phyloP scores from a whole-genome alignment of 2,329 filamentous ascomycete genomes.

The Phialophora tarda region DNA sequence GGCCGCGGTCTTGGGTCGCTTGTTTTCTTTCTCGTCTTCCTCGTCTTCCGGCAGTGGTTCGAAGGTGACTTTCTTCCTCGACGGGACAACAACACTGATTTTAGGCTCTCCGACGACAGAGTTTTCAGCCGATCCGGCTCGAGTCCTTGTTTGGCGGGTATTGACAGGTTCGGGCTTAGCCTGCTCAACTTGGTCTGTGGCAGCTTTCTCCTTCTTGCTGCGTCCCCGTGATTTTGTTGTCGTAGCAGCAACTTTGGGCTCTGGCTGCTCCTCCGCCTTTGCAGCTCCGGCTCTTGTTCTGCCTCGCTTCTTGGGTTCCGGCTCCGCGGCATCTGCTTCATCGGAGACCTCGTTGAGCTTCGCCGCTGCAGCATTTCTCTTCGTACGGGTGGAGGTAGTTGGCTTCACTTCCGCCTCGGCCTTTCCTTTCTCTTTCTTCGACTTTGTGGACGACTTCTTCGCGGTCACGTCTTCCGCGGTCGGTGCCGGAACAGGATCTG shows the following conservation, averaged over 20 bases:
- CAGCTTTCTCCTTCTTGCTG: conserved; percentile 38
- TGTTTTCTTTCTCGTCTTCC: conserved; percentile 51
- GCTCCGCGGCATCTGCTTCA: conserved; percentile 15
- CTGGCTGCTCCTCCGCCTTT: conserved; percentile 14
- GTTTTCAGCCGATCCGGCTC: conserved; percentile 28
- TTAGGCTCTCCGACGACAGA: conserved; percentile 19
- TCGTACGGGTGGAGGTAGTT: conserved; percentile 22
- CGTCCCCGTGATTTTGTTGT: conserved; percentile 40
- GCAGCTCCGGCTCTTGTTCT: conserved; percentile 18
- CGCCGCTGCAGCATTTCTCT: conserved; percentile 18
- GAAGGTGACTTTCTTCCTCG: conserved; percentile 57
- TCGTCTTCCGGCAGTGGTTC: conserved; percentile 45
- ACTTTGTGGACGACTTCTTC: conserved; percentile 29
- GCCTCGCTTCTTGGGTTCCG: conserved; percentile 30
- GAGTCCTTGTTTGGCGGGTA: conserved; percentile 34
- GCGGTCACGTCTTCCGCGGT: conserved; percentile 19
- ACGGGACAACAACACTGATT: conserved; percentile 26
- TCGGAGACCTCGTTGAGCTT: conserved; percentile 12
- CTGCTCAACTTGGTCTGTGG: conserved; percentile 23
- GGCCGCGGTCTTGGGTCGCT: conserved; percentile 39
- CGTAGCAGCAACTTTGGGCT: conserved; percentile 7
- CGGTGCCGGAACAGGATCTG: conserved; percentile 18
- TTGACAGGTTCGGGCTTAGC: conserved; percentile 12
- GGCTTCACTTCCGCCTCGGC: conserved; percentile 15
- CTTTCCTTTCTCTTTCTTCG: conserved; percentile 30